Evolutionary conservation across 441 rosid species (phyloP), one percentile per base, ranked within the genome.

Genomic region (Mallotus repandus): DNA sequence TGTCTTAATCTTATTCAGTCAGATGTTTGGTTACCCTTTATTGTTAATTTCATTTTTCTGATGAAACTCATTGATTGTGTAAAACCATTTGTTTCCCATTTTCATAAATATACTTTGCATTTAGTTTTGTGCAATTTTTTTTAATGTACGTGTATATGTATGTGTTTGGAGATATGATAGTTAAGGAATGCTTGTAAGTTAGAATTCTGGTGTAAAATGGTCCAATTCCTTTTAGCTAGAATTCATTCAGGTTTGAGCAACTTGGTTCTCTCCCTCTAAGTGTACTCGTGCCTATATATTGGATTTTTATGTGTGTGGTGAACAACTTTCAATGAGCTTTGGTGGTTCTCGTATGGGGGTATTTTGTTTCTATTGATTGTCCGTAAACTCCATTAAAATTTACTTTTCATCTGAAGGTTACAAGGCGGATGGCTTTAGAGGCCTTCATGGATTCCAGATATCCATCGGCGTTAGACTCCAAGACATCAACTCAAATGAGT

Each of bases 401-500:
- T 71, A 21, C 65, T 71, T 79, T 49, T 64, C 35, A n/a, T 70
- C 54, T 77, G 71, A 77, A 58, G 54, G 61, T 61, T 64, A 74
- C 25, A 74, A 75, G 75, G 72, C 72, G 77, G 78, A 81, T 82
- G 88, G 86, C 87, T 66, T 85, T 84, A 77, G 88, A 88, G 76
- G 79, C 85, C 74, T 82, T 79, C 74, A 79, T 86, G 72, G 82
- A 84, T 59, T 74, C 89, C 52, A 58, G 80, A 75, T 81, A 81
- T 78, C 88, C 72, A 75, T 86, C 83, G 81, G 85, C 69, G 50
- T 70, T 84, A 78, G 76, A 89, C 67, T 79, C 75, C 74, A 83
- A 83, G 89, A 83, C 83, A 78, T 86, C 90, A 71, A 75, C 89
- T 72, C 82, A 81, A 58, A 87, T 80, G 84, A 76, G 85, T 85